Evolutionary conservation across 768 basidiomycete species (phyloP).

Genomic region (Boletus subcaerulescens): DNA sequence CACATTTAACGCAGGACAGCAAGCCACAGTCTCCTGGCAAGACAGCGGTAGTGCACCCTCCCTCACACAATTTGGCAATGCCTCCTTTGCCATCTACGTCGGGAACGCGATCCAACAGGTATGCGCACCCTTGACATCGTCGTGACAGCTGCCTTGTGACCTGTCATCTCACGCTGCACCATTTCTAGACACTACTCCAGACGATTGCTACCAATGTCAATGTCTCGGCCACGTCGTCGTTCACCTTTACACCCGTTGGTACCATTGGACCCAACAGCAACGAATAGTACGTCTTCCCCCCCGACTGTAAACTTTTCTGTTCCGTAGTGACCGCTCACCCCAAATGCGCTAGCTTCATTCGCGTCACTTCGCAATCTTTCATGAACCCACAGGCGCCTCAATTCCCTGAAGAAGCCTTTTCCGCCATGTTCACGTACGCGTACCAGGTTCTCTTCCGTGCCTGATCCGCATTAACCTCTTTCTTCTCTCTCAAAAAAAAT

Average conservation of each 20-base stretch:
- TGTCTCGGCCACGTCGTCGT: conserved; percentile 44
- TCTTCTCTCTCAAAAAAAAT: no score
- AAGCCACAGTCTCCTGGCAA: conserved; percentile 53
- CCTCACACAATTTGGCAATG: conserved; percentile 49
- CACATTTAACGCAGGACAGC: conserved; percentile 48
- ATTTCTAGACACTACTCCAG: conserved; percentile 54
- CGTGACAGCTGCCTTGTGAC: neutral
- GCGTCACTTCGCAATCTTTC: conserved; percentile 56
- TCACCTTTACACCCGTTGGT: conserved; percentile 51
- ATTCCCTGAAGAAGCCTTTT: conserved; percentile 69
- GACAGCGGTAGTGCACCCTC: conserved; percentile 50
- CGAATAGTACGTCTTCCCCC: conserved; percentile 47
- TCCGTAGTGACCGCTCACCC: neutral
- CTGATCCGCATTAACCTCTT: neutral
- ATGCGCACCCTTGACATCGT: neutral
- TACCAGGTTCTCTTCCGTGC: neutral
- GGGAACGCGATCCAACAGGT: conserved; percentile 67
- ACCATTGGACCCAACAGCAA: conserved; percentile 52
- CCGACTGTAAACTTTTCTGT: no score
- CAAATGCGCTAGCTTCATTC: conserved; percentile 60
- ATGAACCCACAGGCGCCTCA: conserved; percentile 52
- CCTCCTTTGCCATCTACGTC: conserved; percentile 56
- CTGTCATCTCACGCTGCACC: no score
- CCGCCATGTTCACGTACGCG: conserved; percentile 75
- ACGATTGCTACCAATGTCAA: conserved; percentile 44